Evolutionary conservation across 192 early-diverging fungal genomes (phyloP).

Genomic region (Coemansia sp.): DNA sequence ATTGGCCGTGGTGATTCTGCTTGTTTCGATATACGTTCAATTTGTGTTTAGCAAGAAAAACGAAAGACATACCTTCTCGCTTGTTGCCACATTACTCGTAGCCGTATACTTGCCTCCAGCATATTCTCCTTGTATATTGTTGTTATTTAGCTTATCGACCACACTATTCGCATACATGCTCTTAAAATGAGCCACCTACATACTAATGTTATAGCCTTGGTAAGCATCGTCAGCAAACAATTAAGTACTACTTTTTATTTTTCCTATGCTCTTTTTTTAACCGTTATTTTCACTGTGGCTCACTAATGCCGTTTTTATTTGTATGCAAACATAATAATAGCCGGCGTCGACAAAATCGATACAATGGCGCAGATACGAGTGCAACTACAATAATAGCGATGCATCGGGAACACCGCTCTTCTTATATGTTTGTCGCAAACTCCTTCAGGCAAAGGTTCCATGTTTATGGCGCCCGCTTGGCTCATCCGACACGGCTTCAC

Average conservation of each 20-base stretch:
- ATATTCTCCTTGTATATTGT: constrained; percentile 7
- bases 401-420: constrained; percentile 10
- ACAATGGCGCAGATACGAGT: constrained; percentile 41
- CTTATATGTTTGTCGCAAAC: constrained; percentile 27
- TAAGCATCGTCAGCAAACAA: constrained; percentile 16
- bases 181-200: constrained; percentile 42
- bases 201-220: constrained; percentile 52
- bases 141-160: not conserved
- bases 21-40: not conserved
- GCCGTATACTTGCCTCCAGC: not conserved
- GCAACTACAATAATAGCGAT: constrained; percentile 9
- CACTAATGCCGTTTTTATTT: not conserved
- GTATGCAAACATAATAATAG: constrained; percentile 6
- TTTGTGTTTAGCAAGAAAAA: not conserved
- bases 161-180: constrained; percentile 5
- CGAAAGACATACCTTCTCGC: not conserved
- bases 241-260: no score
- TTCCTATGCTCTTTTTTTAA: no score
- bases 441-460: constrained; percentile 42
- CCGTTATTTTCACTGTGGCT: not conserved
- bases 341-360: constrained; percentile 30
- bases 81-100: not conserved
- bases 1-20: not conserved
- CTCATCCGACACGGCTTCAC: constrained; percentile 8
- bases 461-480: constrained; percentile 38